Evolutionary conservation across 108 stramenopile genomes (phyloP).

Genomic region (Stephanodiscus triporus): DNA sequence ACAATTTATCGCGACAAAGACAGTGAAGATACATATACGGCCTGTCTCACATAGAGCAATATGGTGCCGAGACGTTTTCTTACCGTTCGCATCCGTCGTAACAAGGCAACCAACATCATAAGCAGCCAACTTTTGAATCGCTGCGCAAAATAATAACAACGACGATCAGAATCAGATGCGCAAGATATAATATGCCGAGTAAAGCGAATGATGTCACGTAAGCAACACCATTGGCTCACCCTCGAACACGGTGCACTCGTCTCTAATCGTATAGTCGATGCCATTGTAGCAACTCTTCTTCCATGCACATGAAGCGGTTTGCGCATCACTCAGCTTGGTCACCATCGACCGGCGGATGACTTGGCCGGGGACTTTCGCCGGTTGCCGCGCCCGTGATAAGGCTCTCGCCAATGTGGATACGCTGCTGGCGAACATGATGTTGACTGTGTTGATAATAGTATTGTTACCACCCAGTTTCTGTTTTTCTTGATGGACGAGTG

Average conservation of each 20-base stretch:
- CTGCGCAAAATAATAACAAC: constrained; percentile 12
- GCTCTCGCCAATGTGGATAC: constrained; percentile 18
- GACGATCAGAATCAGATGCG: neutral
- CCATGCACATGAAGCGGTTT: constrained; percentile 51
- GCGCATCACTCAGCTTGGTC: constrained; percentile 40
- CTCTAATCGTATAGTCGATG: constrained; percentile 67
- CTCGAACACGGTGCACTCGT: constrained; percentile 59
- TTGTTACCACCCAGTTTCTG: too few species aligned
- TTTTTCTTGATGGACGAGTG: too few species aligned
- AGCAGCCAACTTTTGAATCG: constrained; percentile 69
- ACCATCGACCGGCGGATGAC: constrained; percentile 25
- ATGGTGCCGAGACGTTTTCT: constrained; percentile 12
- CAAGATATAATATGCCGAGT: neutral
- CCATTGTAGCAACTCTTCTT: constrained; percentile 73
- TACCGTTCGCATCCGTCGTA: constrained; percentile 73
- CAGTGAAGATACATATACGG: too few species aligned
- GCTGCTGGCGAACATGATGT: constrained; percentile 20
- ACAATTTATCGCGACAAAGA: neutral
- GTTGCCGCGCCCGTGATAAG: constrained; percentile 16
- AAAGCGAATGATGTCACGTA: too few species aligned
- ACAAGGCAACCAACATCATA: constrained; percentile 90
- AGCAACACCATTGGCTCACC: constrained; percentile 9
- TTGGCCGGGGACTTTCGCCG: constrained; percentile 13
- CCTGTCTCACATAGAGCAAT: neutral
- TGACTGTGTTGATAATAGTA: too few species aligned